Base-by-base conservation (phyloP, 2,329 filamentous ascomycete species). In the Lasiodiplodia theobromae region DNA sequence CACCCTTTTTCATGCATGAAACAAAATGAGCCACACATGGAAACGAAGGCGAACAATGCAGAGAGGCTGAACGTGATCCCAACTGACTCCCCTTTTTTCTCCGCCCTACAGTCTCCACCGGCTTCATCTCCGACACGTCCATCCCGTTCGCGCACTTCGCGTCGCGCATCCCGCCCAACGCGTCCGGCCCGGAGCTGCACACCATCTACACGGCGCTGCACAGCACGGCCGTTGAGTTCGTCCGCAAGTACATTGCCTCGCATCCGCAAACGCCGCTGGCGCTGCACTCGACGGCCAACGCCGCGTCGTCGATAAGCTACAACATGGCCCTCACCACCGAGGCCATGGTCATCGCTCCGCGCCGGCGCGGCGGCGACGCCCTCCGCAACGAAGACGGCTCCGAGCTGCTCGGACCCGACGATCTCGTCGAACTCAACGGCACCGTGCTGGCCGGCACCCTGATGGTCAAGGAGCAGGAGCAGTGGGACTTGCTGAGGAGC, bases 371-470 rank as follows among this genome's bases (percentile, higher is more conserved):
- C 71, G 81, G 80, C 11, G 79, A 79, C 0, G 76, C 74, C 44
- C 76, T 86, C 28, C 77, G 77, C 2, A 74, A 81, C 7, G 78
- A 81, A 18, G 71, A 78, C 40, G 79, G 77, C 7, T 76, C 74
- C 5, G 77, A 80, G 5, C 72, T 84, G 10, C 23, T 23, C 11
- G n/a, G 12, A 34, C 6, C 31, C 58, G 58, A 12, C 25, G 78
- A 77, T 6, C 18, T 81, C 51, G 80, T 88, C 18, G 83, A 83
- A 10, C 72, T 88, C 44, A 88, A 89, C 70, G 87, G 87, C 3
- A 88, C 87, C 0, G 80, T 87, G 21, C 78, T 88, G 3, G 86
- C 82, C 1, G 86, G 86, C 0, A 88, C 86, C 4, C 75, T 88
- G 70, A 86, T 89, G 86, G 86, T 88, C 23, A 88, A 88, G 74